These are phyloP conservation scores for Salvia rosmarinus DNA, from an alignment of 257 asterid genomes.

Conservation along the genomic window DNA sequence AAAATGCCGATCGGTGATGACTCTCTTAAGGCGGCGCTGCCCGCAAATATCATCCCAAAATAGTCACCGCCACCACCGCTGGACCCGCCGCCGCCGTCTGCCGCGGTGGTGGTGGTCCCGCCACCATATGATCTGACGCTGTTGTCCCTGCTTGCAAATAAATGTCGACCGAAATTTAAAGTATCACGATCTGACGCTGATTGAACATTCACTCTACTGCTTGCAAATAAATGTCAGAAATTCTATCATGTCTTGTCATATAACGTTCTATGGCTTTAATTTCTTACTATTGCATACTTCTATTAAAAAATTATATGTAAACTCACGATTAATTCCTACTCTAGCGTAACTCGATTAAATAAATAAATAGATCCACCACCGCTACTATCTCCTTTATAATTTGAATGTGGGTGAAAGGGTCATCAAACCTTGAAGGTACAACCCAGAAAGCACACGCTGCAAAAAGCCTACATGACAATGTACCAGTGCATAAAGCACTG, in stretches of 20 bases:
- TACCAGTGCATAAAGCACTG: constrained; percentile 34
- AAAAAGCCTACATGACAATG: constrained; percentile 12
- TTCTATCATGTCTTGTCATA: background rate
- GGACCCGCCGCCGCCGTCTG: constrained; percentile 36
- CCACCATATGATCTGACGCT: constrained; percentile 56
- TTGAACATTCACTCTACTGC: too few species aligned
- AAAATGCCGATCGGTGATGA: constrained; percentile 37
- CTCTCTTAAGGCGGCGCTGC: constrained; percentile 44
- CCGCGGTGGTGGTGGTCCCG: constrained; percentile 41
- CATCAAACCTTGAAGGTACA: constrained; percentile 12
- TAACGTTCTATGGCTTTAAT: background rate
- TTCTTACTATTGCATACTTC: background rate
- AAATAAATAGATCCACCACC: background rate
- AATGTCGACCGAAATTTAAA: too few species aligned
- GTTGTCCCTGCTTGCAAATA: constrained; percentile 51
- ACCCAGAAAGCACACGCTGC: constrained; percentile 1
- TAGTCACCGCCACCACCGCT: constrained; percentile 49
- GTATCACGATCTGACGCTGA: too few species aligned
- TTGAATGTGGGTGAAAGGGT: constrained; percentile 14
- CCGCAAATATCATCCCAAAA: constrained; percentile 69
- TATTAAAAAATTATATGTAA: background rate
- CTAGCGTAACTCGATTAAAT: background rate
- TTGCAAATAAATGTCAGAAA: background rate
- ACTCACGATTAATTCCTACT: background rate
- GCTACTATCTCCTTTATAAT: background rate